Evolutionary conservation across 2,329 filamentous ascomycete species (phyloP), one percentile per base, ranked within the genome.

Genomic region (Aspergillus sp.): DNA sequence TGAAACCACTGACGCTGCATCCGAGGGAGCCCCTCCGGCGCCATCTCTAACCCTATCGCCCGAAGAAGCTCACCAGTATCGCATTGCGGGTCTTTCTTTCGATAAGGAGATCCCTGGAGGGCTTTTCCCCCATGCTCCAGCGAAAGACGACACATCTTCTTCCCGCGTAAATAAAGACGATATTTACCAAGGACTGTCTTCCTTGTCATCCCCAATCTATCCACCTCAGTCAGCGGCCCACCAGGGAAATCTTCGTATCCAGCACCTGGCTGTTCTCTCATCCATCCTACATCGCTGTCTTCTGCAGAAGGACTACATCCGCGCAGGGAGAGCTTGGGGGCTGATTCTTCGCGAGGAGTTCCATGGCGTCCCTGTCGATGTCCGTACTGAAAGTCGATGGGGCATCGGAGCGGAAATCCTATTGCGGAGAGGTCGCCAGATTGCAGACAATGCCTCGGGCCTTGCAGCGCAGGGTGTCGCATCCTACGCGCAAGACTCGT

Each of bases 401-500:
- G 87, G 87, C 13, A 81, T 96, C 42, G 91, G 90, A 0, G 90
- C 89, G 2, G 92, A 96, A 72, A 83, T 97, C 17, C 73, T 96
- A 51, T 84, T 96, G 73, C 82, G 88, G 14, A 71, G 71, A 64
- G 73, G 64, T 59, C 61, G 56, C 50, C 57, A 69, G 52, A 57
- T 56, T 52, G 54, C 60, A 16, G 53, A 53, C 21, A 61, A 32
- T 21, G 16, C 52, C 16, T n/a, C 53, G 21, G 51, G 45, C 13
- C 20, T 32, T 29, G 17, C 16, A 14, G n/a, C 14, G 34, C 25
- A 49, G 19, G 23, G 25, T 36, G 53, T 55, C 45, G 50, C 13
- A 29, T 36, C 21, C 0, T 32, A 45, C 23, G 50, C 23, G n/a
- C 23, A 34, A 9, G 58, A 50, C 34, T 40, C 52, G 6, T 31